These are phyloP conservation scores for Trametes pubescens DNA, from an alignment of 1,284 basidiomycete genomes.

Conservation along the genomic window DNA sequence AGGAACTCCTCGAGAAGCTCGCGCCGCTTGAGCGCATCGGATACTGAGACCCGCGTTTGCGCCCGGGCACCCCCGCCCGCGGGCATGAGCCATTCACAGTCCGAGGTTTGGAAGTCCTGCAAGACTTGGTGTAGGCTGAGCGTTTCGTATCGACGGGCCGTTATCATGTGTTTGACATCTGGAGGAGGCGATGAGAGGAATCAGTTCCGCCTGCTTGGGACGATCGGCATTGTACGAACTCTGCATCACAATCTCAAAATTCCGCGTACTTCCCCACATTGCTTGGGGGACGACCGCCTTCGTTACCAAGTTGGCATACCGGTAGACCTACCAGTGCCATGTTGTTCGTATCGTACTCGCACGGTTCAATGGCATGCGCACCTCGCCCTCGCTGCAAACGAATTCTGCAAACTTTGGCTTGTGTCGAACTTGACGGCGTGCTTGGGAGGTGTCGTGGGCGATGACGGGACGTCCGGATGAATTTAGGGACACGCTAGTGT, in stretches of 20 bases:
- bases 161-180: slow-evolving; percentile 82
- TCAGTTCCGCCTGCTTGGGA: background rate
- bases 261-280: slow-evolving; percentile 82
- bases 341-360: background rate
- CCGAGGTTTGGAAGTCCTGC: slow-evolving; percentile 79
- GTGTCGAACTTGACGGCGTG: slow-evolving; percentile 50
- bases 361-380: slow-evolving; percentile 38
- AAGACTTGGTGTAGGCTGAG: slow-evolving; percentile 82
- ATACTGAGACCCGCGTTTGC: slow-evolving; percentile 62
- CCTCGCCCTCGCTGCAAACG: slow-evolving; percentile 69
- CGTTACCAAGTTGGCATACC: slow-evolving; percentile 72
- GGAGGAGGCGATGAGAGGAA: background rate
- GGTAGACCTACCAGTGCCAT: slow-evolving; percentile 62
- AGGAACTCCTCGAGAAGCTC: slow-evolving; percentile 86
- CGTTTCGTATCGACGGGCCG: slow-evolving; percentile 82
- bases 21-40: slow-evolving; percentile 78
- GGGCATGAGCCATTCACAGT: slow-evolving; percentile 85
- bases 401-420: slow-evolving; percentile 87
- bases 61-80: slow-evolving; percentile 45
- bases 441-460: slow-evolving; percentile 56
- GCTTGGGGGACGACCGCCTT: slow-evolving; percentile 76
- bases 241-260: slow-evolving; percentile 67
- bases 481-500: slow-evolving; percentile 52
- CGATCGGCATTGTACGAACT: slow-evolving; percentile 54
- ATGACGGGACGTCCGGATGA: slow-evolving; percentile 55